These are phyloP conservation scores for Warburgia ugandensis DNA, from an alignment of 164 flowering plant genomes.

Conservation along the genomic window DNA sequence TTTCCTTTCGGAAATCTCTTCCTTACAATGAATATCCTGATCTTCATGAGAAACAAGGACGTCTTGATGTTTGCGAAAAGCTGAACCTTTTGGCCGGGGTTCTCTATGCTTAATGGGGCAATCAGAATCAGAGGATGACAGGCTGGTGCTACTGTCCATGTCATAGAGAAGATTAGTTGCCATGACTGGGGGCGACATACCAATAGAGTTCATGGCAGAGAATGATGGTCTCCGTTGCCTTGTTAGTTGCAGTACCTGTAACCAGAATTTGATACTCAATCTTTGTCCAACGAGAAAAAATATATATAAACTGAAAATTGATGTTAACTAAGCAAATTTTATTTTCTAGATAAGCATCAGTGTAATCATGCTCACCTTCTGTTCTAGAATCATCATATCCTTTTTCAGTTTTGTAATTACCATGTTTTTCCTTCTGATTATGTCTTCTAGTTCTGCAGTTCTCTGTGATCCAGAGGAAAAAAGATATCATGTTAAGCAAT, in stretches of 20 bases:
- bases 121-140: constrained; percentile 87
- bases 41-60: background rate
- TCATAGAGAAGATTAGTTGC: constrained; percentile 65
- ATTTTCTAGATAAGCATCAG: too few relatives aligned
- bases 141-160: constrained; percentile 68
- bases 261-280: background rate
- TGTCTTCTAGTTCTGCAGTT: constrained; percentile 69
- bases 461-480: constrained; percentile 41
- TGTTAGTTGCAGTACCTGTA: constrained; percentile 54
- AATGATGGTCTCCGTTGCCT: constrained; percentile 62
- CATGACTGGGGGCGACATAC: constrained; percentile 40
- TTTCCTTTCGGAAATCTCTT: constrained; percentile 13
- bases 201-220: constrained; percentile 20
- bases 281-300: too few relatives aligned
- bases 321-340: too few relatives aligned
- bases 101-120: constrained; percentile 17
- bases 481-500: background rate
- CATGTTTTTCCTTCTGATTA: constrained; percentile 60
- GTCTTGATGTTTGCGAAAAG: background rate
- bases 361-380: constrained; percentile 45
- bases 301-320: too few relatives aligned
- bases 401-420: constrained; percentile 55
- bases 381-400: constrained; percentile 66
- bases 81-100: constrained; percentile 9
- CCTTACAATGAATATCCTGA: constrained; percentile 8